phyloP scores from a whole-genome alignment of 768 basidiomycete species.

The Pleurotus djamor region DNA sequence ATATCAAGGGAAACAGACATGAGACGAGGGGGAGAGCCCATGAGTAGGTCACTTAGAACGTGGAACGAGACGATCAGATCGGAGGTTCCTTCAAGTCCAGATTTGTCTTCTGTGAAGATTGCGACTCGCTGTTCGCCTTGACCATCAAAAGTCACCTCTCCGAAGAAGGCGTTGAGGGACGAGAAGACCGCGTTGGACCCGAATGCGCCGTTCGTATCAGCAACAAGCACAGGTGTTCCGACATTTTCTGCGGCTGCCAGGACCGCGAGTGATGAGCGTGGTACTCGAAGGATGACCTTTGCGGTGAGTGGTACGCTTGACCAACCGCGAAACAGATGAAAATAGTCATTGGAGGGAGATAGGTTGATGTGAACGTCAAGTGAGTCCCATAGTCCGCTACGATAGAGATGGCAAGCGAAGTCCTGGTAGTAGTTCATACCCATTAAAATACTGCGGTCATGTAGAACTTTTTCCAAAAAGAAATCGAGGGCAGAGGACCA shows the following conservation, averaged over 20 bases:
- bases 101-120: constrained; percentile 18
- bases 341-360: neutral
- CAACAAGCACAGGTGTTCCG: constrained; percentile 23
- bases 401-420: constrained; percentile 31
- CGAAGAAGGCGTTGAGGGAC: constrained; percentile 20
- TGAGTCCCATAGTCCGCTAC: constrained; percentile 23
- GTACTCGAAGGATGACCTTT: constrained; percentile 31
- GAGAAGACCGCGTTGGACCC: constrained; percentile 21
- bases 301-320: constrained; percentile 32
- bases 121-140: constrained; percentile 11
- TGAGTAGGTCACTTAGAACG: constrained; percentile 23
- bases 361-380: neutral
- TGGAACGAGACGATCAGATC: constrained; percentile 23
- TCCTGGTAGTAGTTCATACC: constrained; percentile 35
- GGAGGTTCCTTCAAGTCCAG: constrained; percentile 19
- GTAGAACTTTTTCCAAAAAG: constrained; percentile 17
- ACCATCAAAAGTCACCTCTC: constrained; percentile 14
- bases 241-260: constrained; percentile 20
- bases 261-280: constrained; percentile 22
- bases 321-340: constrained; percentile 27
- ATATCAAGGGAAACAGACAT: constrained; percentile 17
- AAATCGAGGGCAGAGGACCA: constrained; percentile 27
- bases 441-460: constrained; percentile 22
- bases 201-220: constrained; percentile 13
- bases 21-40: constrained; percentile 11